Base-by-base conservation (phyloP, 371 early-diverging fungal genomes). In the Mucor mucedo region DNA sequence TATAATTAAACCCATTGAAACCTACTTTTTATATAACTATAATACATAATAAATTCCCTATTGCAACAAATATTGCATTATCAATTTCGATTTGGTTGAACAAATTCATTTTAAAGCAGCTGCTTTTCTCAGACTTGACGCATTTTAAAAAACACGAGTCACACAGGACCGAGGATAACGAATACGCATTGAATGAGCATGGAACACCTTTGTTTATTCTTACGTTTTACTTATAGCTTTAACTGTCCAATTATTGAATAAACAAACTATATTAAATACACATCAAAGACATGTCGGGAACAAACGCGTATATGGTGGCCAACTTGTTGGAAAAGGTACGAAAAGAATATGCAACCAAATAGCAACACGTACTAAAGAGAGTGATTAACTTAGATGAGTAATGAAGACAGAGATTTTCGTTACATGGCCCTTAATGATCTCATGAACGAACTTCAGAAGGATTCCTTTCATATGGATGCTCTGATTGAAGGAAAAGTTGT, bases 361-460 rank as follows among this genome's bases (percentile, higher is more conserved):
- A 29, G 14, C 10, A 9, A 50, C 29, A 45, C 45, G n/a, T 7
- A 35, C 35, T 35, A 35, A 35, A 57, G 4, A 21, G 16, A 3
- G 44, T 33, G 11, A 16, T 48, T 7, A 28, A 21, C 11, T 54
- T 80, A 93, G 93, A 87, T 91, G 84, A 72, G 74, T 44, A 84
- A 87, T 64, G 78, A 82, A 47, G 98, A 98, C 80, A 84, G 91
- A 53, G 98, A 98, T 79, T 90, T 93, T 72, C 93, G 98, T 62
- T 94, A 89, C 77, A 97, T 98, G 96, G 97, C 95, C 16, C 68
- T 91, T 49, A 90, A 90, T 63, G 97, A 97, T 78, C 75, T 98
- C 62, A 88, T 87, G 65, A 87, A 86, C 30, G 89, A 89, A 56
- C 85, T 96, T 14, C 86, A 86, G 66, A 82, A 84, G 57, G 71